A percentile compares a stretch with the other conserved stretches of the same genome.
These are phyloP conservation scores for Plasmodium gonderi DNA, from an alignment of 169 alveolate genomes.

Conservation along the genomic window DNA sequence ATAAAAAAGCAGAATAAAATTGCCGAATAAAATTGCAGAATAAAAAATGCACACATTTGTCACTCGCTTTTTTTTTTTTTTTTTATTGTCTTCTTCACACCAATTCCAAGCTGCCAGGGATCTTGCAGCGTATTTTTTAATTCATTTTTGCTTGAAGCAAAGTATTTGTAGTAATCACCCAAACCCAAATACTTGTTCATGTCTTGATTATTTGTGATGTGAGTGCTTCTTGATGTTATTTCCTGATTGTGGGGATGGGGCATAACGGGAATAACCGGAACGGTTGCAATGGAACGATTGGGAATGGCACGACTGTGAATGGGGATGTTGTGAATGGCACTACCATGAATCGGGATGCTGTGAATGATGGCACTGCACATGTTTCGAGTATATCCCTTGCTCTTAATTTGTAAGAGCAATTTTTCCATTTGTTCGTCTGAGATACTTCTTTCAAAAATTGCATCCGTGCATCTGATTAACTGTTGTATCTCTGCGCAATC, in stretches of 20 bases:
- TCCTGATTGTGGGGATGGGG: neutral
- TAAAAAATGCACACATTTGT: neutral
- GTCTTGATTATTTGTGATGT: neutral
- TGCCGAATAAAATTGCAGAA: neutral
- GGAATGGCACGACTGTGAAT: neutral
- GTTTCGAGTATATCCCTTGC: neutral
- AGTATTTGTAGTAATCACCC: neutral
- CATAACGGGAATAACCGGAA: neutral
- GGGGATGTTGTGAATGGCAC: neutral
- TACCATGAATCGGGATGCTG: neutral
- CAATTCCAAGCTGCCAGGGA: constrained; percentile 38
- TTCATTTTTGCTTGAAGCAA: constrained; percentile 1
- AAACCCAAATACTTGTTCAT: neutral
- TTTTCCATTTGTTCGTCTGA: constrained; percentile 15
- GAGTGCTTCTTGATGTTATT: neutral
- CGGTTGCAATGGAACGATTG: neutral
- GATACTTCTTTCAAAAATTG: neutral
- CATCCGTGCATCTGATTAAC: constrained; percentile 3
- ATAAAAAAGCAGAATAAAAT: too few relatives aligned
- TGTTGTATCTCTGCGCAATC: neutral
- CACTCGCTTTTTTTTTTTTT: neutral
- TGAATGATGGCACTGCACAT: neutral
- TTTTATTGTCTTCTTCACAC: neutral
- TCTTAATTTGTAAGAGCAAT: neutral
- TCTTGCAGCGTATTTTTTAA: constrained; percentile 22